Conservation (phyloP, 129 eudicot genomes). For the Centaurea solstitialis region DNA sequence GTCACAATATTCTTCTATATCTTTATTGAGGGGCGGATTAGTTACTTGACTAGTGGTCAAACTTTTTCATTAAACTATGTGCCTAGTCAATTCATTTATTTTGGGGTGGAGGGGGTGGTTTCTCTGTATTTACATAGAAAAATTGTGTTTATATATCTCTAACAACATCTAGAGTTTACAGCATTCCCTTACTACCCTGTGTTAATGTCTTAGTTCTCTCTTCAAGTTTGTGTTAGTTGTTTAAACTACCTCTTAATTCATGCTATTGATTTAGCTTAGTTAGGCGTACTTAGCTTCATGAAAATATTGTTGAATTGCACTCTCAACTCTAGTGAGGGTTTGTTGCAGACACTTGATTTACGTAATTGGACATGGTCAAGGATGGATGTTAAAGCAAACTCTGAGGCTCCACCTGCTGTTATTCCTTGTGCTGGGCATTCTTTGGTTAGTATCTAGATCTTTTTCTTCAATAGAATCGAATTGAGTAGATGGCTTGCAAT, state of each 20-base stretch:
- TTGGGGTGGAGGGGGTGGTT: too few relatives aligned
- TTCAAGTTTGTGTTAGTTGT: conserved; percentile 14
- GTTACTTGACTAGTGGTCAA: too few relatives aligned
- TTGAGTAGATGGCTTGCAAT: neutral
- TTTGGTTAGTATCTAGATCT: conserved; percentile 63
- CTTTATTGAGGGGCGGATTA: too few relatives aligned
- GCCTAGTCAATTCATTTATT: too few relatives aligned
- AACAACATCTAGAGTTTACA: neutral
- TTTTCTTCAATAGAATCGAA: conserved; percentile 7
- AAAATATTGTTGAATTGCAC: conserved; percentile 13
- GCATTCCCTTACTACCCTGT: neutral
- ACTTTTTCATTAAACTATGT: too few relatives aligned
- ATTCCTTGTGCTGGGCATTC: conserved; percentile 95
- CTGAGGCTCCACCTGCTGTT: conserved; percentile 44
- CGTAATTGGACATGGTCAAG: conserved; percentile 95
- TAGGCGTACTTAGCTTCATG: neutral
- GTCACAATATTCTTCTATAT: too few relatives aligned
- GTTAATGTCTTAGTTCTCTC: conserved; percentile 3
- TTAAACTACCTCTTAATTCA: neutral
- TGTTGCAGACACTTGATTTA: conserved; percentile 73
- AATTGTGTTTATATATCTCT: neutral
- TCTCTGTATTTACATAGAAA: too few relatives aligned
- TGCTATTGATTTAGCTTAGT: neutral
- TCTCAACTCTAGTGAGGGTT: conserved; percentile 13
- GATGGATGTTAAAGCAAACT: conserved; percentile 65